Evolutionary conservation across 108 stramenopile genomes (phyloP).

Genomic region (Pelagomonas calceolata): DNA sequence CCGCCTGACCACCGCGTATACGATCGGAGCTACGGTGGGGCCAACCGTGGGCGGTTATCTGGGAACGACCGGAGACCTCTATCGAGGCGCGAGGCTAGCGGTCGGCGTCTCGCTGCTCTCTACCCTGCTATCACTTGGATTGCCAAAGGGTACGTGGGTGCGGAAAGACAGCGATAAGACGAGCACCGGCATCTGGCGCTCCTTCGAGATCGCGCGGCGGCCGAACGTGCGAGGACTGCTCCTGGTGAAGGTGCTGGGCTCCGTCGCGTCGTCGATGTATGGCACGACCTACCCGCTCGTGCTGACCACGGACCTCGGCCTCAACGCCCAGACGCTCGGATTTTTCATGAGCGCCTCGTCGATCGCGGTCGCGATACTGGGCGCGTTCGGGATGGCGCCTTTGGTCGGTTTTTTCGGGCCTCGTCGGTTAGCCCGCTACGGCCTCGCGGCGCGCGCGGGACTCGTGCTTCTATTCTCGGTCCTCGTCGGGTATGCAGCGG

Average conservation of each 20-base stretch:
- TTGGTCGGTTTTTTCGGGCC: conserved; percentile 33
- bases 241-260: conserved; percentile 52
- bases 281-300: conserved; percentile 50
- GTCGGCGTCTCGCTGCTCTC: conserved; percentile 55
- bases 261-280: conserved; percentile 49
- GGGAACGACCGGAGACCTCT: conserved; percentile 47
- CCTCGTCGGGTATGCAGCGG: too few relatives aligned
- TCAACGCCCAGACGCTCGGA: conserved; percentile 46
- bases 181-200: neutral
- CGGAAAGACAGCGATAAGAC: neutral
- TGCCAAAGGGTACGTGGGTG: neutral
- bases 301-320: conserved; percentile 35
- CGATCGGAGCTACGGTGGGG: conserved; percentile 58
- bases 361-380: conserved; percentile 50
- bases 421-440: conserved; percentile 31
- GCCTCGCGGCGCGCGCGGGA: conserved; percentile 27
- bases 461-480: too few relatives aligned
- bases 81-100: conserved; percentile 55
- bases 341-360: conserved; percentile 49
- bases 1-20: conserved; percentile 62
- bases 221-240: conserved; percentile 45
- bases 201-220: conserved; percentile 24
- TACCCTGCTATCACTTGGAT: conserved; percentile 37
- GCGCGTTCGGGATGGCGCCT: conserved; percentile 48
- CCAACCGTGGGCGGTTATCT: conserved; percentile 59